phyloP scores from a whole-genome alignment of 805 yeast species.

The Jamesozyma lodderae region DNA sequence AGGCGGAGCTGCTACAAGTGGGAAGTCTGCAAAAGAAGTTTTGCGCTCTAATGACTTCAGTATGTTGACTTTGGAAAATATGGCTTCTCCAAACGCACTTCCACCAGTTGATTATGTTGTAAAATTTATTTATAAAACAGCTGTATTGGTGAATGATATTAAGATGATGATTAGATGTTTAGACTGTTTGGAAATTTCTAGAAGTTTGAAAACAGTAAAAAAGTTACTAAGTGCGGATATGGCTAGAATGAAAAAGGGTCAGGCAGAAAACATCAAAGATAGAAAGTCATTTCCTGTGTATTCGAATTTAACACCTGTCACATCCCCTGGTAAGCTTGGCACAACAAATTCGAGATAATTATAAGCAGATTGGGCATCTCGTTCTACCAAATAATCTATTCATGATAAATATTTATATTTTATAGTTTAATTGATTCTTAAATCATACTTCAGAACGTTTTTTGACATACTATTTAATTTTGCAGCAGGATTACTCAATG shows the following conservation, averaged over 20 bases:
- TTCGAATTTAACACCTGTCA: no score
- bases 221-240: slow-evolving; percentile 3
- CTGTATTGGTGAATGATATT: slow-evolving; percentile 53
- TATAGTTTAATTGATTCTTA: no score
- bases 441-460: no score
- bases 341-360: no score
- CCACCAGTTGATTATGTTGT: slow-evolving; percentile 49
- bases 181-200: slow-evolving; percentile 27
- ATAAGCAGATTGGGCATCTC: no score
- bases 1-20: not conserved
- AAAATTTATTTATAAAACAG: slow-evolving; percentile 52
- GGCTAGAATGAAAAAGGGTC: slow-evolving; percentile 3
- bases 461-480: no score
- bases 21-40: slow-evolving; percentile 8
- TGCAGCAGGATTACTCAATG: no score
- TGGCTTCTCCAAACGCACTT: slow-evolving; percentile 47
- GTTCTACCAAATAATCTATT: no score
- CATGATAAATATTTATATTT: no score
- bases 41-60: slow-evolving; percentile 9
- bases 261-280: not conserved
- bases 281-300: not conserved
- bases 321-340: no score
- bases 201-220: slow-evolving; percentile 15
- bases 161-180: slow-evolving; percentile 41
- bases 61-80: slow-evolving; percentile 44